Conservation (phyloP, 305 asterid species). For the Nicotiana rustica region DNA sequence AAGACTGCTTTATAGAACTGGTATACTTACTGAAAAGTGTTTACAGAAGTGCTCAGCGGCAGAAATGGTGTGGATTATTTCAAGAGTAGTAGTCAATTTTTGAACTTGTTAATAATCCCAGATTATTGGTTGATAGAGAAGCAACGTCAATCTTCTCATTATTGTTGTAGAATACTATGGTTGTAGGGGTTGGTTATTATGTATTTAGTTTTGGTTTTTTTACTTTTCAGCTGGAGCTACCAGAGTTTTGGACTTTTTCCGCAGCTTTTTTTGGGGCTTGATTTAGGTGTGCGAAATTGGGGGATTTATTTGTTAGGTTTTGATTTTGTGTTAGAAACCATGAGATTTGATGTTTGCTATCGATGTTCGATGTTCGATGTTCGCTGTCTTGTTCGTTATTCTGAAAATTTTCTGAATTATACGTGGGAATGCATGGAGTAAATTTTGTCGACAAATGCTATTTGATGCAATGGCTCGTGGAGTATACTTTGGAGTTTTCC, state of each 20-base stretch:
- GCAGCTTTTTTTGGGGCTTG: no score
- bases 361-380: no score
- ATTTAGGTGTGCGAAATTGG: no score
- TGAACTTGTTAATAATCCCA: conserved; percentile 17
- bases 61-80: neutral
- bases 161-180: neutral
- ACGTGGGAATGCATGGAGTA: conserved; percentile 42
- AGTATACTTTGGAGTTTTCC: conserved; percentile 32
- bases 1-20: neutral
- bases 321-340: no score
- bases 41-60: neutral
- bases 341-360: no score
- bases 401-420: no score
- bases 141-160: neutral
- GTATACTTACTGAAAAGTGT: conserved; percentile 2
- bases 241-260: no score
- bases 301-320: no score
- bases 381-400: no score
- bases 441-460: conserved; percentile 38
- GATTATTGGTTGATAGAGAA: conserved; percentile 16
- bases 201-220: no score
- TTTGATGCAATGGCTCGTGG: conserved; percentile 46
- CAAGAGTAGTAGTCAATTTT: neutral
- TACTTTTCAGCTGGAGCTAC: no score
- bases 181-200: neutral